Evolutionary conservation across 768 basidiomycete genomes (phyloP).

Genomic region (Lactarius trivialis): DNA sequence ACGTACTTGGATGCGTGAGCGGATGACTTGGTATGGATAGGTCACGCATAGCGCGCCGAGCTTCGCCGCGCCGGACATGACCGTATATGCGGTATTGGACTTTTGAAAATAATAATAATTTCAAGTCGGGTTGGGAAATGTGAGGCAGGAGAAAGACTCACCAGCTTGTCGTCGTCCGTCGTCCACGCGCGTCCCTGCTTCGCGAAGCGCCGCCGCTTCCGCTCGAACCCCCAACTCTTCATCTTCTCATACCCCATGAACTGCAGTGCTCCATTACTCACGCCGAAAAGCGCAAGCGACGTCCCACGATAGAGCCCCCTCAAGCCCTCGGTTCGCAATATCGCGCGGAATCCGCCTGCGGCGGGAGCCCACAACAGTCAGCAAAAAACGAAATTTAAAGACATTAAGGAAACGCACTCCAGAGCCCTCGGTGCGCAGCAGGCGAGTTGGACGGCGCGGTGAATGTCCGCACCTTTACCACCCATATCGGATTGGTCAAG

Average conservation of each 20-base stretch:
- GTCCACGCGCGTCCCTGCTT: not conserved
- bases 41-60: not conserved
- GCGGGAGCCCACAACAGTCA: not conserved
- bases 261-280: too few relatives aligned
- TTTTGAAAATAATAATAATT: not conserved
- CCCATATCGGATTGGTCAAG: not conserved
- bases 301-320: not conserved
- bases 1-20: constrained; percentile 84
- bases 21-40: constrained; percentile 98
- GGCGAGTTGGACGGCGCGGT: not conserved
- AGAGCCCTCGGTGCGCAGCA: not conserved
- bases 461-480: not conserved
- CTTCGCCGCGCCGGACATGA: not conserved
- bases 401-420: not conserved
- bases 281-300: not conserved
- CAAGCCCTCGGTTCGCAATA: not conserved
- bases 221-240: not conserved
- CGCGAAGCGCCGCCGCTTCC: not conserved
- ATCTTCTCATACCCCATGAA: not conserved
- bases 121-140: not conserved
- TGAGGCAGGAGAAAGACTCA: not conserved
- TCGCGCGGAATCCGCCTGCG: not conserved
- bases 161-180: not conserved
- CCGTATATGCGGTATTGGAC: not conserved
- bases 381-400: not conserved